phyloP scores from a whole-genome alignment of 192 early-diverging fungal genomes.

The Piromyces finnis region DNA sequence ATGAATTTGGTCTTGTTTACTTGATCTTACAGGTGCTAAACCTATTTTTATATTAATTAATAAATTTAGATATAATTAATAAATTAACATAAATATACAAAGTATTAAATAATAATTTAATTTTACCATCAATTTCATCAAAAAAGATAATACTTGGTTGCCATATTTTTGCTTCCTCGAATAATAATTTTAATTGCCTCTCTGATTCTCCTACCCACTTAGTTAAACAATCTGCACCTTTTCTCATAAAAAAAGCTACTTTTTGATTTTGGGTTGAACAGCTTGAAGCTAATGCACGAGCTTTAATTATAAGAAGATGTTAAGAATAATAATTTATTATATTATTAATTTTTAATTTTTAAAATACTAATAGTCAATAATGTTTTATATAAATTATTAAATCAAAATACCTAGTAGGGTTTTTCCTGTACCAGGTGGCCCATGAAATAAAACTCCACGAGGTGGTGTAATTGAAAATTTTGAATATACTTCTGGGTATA shows the following conservation, averaged over 20 bases:
- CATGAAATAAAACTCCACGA: slow-evolving; percentile 51
- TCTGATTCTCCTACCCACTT: slow-evolving; percentile 66
- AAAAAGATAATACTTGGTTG: slow-evolving; percentile 64
- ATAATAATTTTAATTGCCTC: slow-evolving; percentile 38
- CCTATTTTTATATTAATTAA: too few species aligned
- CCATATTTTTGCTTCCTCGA: slow-evolving; percentile 47
- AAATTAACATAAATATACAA: too few species aligned
- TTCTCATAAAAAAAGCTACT: slow-evolving; percentile 50
- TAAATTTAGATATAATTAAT: too few species aligned
- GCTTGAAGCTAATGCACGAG: slow-evolving; percentile 16
- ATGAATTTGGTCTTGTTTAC: slow-evolving; percentile 50
- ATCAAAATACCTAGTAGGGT: slow-evolving; percentile 40
- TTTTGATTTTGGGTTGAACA: slow-evolving; percentile 12
- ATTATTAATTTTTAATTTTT: too few species aligned
- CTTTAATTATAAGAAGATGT: background rate
- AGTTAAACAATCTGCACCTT: slow-evolving; percentile 47
- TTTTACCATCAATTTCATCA: slow-evolving; percentile 55
- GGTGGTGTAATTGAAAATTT: slow-evolving; percentile 35
- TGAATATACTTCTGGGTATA: slow-evolving; percentile 48
- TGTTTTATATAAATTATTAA: too few species aligned
- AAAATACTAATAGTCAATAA: too few species aligned
- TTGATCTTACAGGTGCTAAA: slow-evolving; percentile 40
- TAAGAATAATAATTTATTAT: too few species aligned
- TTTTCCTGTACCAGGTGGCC: slow-evolving; percentile 54
- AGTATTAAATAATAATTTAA: too few species aligned